Conservation (phyloP, 1,284 basidiomycete species). For the Tilletia setariae region DNA sequence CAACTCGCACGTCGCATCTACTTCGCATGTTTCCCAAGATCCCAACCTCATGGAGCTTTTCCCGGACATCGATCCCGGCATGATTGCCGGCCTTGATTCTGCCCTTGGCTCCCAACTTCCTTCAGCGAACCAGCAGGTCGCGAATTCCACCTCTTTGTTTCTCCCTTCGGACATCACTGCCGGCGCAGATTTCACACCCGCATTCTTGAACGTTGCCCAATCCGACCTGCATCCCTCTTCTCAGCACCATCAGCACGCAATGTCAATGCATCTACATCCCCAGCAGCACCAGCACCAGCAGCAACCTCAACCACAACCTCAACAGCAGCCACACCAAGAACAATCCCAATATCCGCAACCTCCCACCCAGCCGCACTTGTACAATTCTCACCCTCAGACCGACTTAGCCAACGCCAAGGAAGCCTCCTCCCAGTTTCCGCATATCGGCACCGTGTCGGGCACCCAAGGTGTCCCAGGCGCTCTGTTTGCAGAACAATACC, state of each 20-base stretch:
- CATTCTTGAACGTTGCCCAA: neutral
- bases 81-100: neutral
- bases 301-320: neutral
- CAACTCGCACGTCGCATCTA: no score
- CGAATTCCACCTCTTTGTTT: neutral
- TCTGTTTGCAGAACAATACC: neutral
- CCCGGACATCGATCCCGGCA: neutral
- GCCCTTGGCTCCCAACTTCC: neutral
- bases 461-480: neutral
- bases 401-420: neutral
- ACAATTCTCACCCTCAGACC: neutral
- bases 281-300: constrained; percentile 3
- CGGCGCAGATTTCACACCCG: neutral
- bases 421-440: neutral
- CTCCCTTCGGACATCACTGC: neutral
- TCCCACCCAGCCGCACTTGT: neutral
- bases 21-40: no score
- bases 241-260: neutral
- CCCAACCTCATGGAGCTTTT: neutral
- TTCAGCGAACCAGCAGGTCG: neutral
- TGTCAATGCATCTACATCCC: no score
- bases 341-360: neutral
- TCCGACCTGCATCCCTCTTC: neutral
- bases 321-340: constrained; percentile 5
- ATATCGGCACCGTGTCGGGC: neutral